Base-by-base conservation (phyloP, 495 filamentous ascomycete genomes). In the Lasiosphaeris hirsuta region DNA sequence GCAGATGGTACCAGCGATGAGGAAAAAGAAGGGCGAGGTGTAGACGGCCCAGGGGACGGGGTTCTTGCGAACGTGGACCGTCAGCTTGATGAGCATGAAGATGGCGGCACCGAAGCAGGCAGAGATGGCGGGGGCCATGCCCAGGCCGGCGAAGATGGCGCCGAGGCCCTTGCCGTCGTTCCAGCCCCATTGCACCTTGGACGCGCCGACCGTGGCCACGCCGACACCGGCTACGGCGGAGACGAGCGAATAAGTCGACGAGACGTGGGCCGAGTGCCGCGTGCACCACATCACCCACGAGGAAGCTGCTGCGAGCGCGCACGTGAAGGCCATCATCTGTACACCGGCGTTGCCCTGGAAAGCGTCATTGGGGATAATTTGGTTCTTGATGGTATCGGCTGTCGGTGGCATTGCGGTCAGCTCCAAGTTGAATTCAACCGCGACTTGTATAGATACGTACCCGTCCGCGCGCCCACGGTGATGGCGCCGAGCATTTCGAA, bases 401-500 rank as follows among this genome's bases (percentile, higher is more conserved):
- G 23, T 30, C 23, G 2, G 5, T 30, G 23, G 23, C 23, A 5
- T 5, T 5, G 23, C 23, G 23, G 23, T 30, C 5, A 30, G 23
- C 23, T 30, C 23, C 23, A 30, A 2, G 23, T 5, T 30, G 5
- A 5, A 30, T 30, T 30, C 23, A 30, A 30, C 23, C 2, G 23
- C 23, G 23, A 30, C 5, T 2, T 30, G 23, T 2, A 30, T 2
- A 5, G 23, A 30, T 30, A 30, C 23, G 23, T 5, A 30, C 23
- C 23, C 4, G 84, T 82, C 11, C 85, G 80, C n/a, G 79, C 70
- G 36, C 86, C 85, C 35, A 89, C 78, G 34, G 78, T 77, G 37
- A 89, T 72, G 15, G 86, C 82, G 39, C 86, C 87, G 14, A 78
- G 69, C 54, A 88, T 81, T 68, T 91, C 88, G 69, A 87, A 83